A percentile compares a stretch with the other conserved stretches of the same genome.
Evolutionary conservation across 805 yeast genomes (phyloP).

Genomic region (Candida peoriensis): DNA sequence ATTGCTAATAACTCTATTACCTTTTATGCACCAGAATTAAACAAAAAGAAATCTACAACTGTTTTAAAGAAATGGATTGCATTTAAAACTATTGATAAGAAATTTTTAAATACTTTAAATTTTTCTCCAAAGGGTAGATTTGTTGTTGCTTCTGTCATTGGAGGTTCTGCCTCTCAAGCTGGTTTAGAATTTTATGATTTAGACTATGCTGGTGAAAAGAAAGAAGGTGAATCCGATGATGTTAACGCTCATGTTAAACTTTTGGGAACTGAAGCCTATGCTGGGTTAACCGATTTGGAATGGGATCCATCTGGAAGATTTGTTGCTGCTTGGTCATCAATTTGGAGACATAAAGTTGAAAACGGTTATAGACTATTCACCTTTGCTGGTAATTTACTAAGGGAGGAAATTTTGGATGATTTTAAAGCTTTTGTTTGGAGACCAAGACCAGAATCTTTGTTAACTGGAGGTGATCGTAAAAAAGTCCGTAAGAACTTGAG

Average conservation of each 20-base stretch:
- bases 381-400: slow-evolving; percentile 69
- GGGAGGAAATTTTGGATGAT: slow-evolving; percentile 73
- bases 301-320: slow-evolving; percentile 98
- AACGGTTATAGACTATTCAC: slow-evolving; percentile 89
- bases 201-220: slow-evolving; percentile 71
- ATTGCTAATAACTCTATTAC: slow-evolving; percentile 60
- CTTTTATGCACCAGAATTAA: slow-evolving; percentile 78
- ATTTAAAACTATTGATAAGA: slow-evolving; percentile 54
- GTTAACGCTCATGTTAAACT: slow-evolving; percentile 27
- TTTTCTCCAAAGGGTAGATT: slow-evolving; percentile 96
- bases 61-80: slow-evolving; percentile 50
- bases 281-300: slow-evolving; percentile 74
- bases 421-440: slow-evolving; percentile 94
- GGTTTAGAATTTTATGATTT: slow-evolving; percentile 83
- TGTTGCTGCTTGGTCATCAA: slow-evolving; percentile 82
- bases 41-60: slow-evolving; percentile 37
- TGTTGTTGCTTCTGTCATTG: slow-evolving; percentile 45
- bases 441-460: slow-evolving; percentile 84
- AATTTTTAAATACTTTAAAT: slow-evolving; percentile 62
- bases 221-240: slow-evolving; percentile 36
- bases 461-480: slow-evolving; percentile 77
- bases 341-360: slow-evolving; percentile 78
- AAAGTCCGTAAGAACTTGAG: slow-evolving; percentile 85
- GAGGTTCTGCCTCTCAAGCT: slow-evolving; percentile 45
- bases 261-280: slow-evolving; percentile 56